Evolutionary conservation across 2,329 filamentous ascomycete genomes (phyloP).

Genomic region (Knufia petricola): DNA sequence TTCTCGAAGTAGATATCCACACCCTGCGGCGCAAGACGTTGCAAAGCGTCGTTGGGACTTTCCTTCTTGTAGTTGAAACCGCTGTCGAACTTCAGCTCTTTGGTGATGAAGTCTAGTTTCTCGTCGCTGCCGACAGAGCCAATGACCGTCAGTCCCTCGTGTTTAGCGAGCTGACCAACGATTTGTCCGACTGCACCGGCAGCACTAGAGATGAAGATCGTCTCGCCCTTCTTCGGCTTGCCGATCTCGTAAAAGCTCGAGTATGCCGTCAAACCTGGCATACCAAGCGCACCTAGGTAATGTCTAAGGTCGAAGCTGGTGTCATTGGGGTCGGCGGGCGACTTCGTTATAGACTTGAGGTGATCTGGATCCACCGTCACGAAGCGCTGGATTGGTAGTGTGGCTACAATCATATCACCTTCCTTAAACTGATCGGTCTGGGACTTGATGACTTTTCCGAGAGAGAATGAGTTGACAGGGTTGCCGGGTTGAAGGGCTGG

Average conservation of each 20-base stretch:
- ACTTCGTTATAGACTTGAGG: constrained; percentile 37
- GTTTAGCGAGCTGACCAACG: constrained; percentile 75
- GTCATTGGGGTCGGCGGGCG: constrained; percentile 30
- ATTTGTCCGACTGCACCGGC: constrained; percentile 74
- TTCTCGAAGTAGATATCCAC: constrained; percentile 81
- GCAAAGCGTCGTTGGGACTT: constrained; percentile 56
- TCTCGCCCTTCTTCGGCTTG: constrained; percentile 65
- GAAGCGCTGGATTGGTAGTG: constrained; percentile 60
- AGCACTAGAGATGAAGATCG: constrained; percentile 72
- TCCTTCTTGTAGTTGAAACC: constrained; percentile 89
- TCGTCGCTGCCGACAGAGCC: constrained; percentile 71
- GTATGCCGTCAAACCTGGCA: constrained; percentile 70
- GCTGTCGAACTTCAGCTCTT: constrained; percentile 60
- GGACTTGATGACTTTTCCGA: constrained; percentile 63
- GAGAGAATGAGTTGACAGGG: constrained; percentile 53
- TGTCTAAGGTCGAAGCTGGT: constrained; percentile 39
- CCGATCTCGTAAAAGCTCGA: constrained; percentile 66
- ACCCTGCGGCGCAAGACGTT: constrained; percentile 62
- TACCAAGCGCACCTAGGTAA: constrained; percentile 68
- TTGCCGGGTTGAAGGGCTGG: constrained; percentile 53
- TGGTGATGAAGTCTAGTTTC: constrained; percentile 65
- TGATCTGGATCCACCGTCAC: constrained; percentile 44
- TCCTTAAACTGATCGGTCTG: constrained; percentile 52
- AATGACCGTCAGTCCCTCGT: constrained; percentile 67
- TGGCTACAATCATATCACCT: constrained; percentile 56